A percentile compares a stretch with the other conserved stretches of the same genome.
These are phyloP conservation scores for Mallotus nudiflorus DNA, from an alignment of 345 rosid genomes.

Conservation along the genomic window DNA sequence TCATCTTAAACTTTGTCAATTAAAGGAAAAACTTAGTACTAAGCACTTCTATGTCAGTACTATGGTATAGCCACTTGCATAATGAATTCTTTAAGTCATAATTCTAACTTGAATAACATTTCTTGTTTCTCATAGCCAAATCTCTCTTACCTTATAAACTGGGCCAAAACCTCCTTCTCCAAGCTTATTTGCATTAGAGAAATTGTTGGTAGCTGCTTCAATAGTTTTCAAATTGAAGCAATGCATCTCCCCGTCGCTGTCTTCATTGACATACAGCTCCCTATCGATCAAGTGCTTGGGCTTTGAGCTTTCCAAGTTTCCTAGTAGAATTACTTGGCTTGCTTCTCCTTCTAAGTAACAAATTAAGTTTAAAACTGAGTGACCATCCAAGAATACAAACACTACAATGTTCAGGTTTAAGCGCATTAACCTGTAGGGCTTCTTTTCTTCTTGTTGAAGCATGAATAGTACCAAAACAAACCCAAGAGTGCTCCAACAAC, in stretches of 20 bases:
- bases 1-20: slow-evolving; percentile 3
- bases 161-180: no score
- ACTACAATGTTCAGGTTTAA: background rate
- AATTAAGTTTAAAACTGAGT: background rate
- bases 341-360: slow-evolving; percentile 20
- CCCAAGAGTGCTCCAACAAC: slow-evolving; percentile 27
- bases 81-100: no score
- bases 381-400: background rate
- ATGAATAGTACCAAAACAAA: slow-evolving; percentile 29
- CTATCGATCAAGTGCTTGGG: slow-evolving; percentile 3
- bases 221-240: background rate
- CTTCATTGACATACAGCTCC: slow-evolving; percentile 14
- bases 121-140: no score
- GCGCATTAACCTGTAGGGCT: slow-evolving; percentile 23
- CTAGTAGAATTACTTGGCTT: slow-evolving; percentile 29
- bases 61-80: no score
- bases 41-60: background rate
- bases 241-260: slow-evolving; percentile 31
- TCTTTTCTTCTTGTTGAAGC: slow-evolving; percentile 32
- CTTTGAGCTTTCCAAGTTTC: slow-evolving; percentile 12
- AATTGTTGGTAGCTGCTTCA: no score
- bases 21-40: background rate
- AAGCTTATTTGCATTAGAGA: no score
- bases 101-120: no score
- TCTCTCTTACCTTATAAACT: no score